These are phyloP conservation scores for Claviceps citrina DNA, from an alignment of 2,329 filamentous ascomycete genomes.

Conservation along the genomic window DNA sequence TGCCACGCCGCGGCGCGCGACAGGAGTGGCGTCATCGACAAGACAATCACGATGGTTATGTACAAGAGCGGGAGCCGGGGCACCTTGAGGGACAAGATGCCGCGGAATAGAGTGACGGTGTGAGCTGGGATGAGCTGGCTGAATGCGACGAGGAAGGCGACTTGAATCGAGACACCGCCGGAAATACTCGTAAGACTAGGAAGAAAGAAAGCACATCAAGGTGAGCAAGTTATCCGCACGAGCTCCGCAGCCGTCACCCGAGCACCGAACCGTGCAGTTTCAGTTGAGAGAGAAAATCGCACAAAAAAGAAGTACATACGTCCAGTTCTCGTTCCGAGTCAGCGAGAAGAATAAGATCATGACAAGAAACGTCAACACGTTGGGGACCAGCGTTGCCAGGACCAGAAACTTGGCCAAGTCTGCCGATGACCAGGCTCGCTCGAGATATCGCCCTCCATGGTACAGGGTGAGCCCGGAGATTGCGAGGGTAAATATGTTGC, in stretches of 20 bases:
- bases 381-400: constrained; percentile 64
- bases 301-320: constrained; percentile 37
- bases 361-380: constrained; percentile 55
- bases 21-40: constrained; percentile 40
- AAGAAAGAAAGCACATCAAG: neutral
- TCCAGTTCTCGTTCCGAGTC: constrained; percentile 49
- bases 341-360: constrained; percentile 61
- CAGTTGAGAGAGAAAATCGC: too few relatives aligned
- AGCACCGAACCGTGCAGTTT: too few relatives aligned
- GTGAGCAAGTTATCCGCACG: neutral
- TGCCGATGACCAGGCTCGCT: constrained; percentile 83
- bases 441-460: constrained; percentile 86
- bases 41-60: constrained; percentile 57
- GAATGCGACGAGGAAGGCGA: constrained; percentile 88
- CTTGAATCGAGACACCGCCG: constrained; percentile 78
- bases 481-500: constrained; percentile 74
- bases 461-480: constrained; percentile 69
- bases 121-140: constrained; percentile 96
- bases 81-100: constrained; percentile 76
- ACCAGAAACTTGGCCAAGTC: constrained; percentile 86
- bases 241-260: too few relatives aligned
- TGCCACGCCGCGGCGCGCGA: constrained; percentile 66
- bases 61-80: constrained; percentile 54
- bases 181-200: constrained; percentile 63
- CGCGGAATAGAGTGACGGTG: constrained; percentile 85